These are phyloP conservation scores for Arthrobotrys musiformis DNA, from an alignment of 2,329 filamentous ascomycete species.

Conservation along the genomic window DNA sequence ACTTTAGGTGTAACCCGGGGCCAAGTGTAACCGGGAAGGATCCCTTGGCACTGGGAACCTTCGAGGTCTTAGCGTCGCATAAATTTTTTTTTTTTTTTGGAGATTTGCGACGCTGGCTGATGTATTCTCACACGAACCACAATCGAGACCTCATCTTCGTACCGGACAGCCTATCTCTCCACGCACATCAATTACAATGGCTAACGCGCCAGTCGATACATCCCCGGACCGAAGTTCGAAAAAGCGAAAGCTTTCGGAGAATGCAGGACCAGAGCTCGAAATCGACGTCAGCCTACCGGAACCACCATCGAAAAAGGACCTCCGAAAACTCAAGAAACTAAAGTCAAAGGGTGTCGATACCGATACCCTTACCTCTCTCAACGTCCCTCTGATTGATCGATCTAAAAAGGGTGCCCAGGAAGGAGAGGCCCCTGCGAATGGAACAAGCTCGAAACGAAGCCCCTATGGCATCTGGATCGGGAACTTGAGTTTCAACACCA, in stretches of 20 bases:
- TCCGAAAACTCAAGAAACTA: slow-evolving; percentile 87
- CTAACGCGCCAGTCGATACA: slow-evolving; percentile 55
- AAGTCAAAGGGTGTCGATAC: slow-evolving; percentile 64
- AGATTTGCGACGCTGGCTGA: background rate
- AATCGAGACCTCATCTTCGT: background rate
- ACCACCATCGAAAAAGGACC: slow-evolving; percentile 92
- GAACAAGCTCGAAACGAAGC: slow-evolving; percentile 69
- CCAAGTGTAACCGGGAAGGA: background rate
- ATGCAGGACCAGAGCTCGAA: slow-evolving; percentile 75
- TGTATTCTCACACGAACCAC: background rate
- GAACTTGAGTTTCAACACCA: slow-evolving; percentile 86
- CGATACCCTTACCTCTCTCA: slow-evolving; percentile 58
- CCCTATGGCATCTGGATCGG: slow-evolving; percentile 94
- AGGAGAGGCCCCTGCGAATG: slow-evolving; percentile 61
- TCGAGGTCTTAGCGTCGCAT: slow-evolving; percentile 10
- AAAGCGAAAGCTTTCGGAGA: slow-evolving; percentile 75
- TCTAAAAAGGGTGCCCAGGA: slow-evolving; percentile 64
- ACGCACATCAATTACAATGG: slow-evolving; percentile 9
- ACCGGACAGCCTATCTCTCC: background rate
- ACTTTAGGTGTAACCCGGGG: background rate
- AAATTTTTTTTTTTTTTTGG: slow-evolving; percentile 4
- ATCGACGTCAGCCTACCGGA: slow-evolving; percentile 91
- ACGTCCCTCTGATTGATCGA: slow-evolving; percentile 49
- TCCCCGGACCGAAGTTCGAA: slow-evolving; percentile 61
- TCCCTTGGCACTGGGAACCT: background rate